Percentiles rank a stretch among this genome's conserved stretches.
phyloP scores from a whole-genome alignment of 768 basidiomycete genomes.

The Solioccasus polychromus region DNA sequence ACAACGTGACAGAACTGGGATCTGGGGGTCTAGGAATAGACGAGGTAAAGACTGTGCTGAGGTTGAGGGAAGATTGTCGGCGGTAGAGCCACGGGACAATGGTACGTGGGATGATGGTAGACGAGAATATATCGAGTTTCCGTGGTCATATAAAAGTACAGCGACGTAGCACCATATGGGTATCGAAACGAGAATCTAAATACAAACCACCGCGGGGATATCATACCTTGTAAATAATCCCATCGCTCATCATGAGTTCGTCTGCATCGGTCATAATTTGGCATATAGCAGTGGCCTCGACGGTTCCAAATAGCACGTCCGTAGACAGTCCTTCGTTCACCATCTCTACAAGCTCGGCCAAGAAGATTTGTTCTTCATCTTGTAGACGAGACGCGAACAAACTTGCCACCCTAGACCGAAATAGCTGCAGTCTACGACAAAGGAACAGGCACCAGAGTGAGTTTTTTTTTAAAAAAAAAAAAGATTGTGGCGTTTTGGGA shows the following conservation, averaged over 20 bases:
- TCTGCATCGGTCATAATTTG: conserved; percentile 66
- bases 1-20: conserved; percentile 51
- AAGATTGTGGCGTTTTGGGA: not conserved
- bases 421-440: conserved; percentile 62
- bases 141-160: too few relatives aligned
- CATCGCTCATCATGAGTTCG: conserved; percentile 87
- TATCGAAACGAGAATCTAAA: not conserved
- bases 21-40: conserved; percentile 60
- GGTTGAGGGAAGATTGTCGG: conserved; percentile 40
- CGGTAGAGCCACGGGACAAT: too few relatives aligned
- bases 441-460: not conserved
- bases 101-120: too few relatives aligned
- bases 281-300: conserved; percentile 74
- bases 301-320: conserved; percentile 70
- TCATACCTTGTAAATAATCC: conserved; percentile 82
- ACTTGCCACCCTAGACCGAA: conserved; percentile 73
- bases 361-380: conserved; percentile 74
- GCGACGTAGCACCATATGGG: too few relatives aligned
- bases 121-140: too few relatives aligned
- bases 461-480: too few relatives aligned
- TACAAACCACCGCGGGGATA: conserved; percentile 5
- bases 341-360: conserved; percentile 64
- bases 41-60: conserved; percentile 58
- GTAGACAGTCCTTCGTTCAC: conserved; percentile 76
- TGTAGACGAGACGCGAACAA: conserved; percentile 66